Base-by-base conservation (phyloP, 208 protist species). In the Trypanosoma brucei region DNA sequence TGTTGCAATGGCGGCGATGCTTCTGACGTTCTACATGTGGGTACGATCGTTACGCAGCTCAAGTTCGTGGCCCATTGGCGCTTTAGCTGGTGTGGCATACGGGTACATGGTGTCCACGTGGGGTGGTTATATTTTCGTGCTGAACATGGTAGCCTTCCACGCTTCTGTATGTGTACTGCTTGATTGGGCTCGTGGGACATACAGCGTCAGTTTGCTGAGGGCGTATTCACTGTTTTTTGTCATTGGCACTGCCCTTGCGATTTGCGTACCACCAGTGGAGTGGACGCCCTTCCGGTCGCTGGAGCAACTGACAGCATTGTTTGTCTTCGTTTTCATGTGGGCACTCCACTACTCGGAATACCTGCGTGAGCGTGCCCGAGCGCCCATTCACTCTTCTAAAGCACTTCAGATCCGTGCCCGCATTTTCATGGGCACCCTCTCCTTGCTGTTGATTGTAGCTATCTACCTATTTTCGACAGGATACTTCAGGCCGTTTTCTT, bases 121-220 rank as follows among this genome's bases (percentile, higher is more conserved):
- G 98, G 98, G 98, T 63, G 98, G 97, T 52, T 99, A 99, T 75
- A 86, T 99, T 14, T 99, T 99, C 76, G 94, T 99, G 54, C 88
- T 97, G 50, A 99, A 99, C 78, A 70, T 99, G 36, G 94, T 99
- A 34, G 95, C 97, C 31, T 56, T 99, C 6, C 92, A 99, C 76
- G 93, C 86, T 6, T 71, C 96, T 22, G 75, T 84, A 9, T 70
- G 96, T 0, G 58, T 98, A 5, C 56, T 99, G 7, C 63, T 88
- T 53, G 83, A 83, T 65, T 84, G 77, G 75, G 62, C 65, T 1
- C 71, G 58, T 30, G 88, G 91, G 46, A 79, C 71, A 34, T 98
- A 92, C 70, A 96, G 83, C 33, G 31, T 68, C 45, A 59, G 93
- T 39, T 64, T 99, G 7, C 96, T 98, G 64, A 68, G 88, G 33